Evolutionary conservation across 768 basidiomycete genomes (phyloP).

Genomic region (Russula sp.): DNA sequence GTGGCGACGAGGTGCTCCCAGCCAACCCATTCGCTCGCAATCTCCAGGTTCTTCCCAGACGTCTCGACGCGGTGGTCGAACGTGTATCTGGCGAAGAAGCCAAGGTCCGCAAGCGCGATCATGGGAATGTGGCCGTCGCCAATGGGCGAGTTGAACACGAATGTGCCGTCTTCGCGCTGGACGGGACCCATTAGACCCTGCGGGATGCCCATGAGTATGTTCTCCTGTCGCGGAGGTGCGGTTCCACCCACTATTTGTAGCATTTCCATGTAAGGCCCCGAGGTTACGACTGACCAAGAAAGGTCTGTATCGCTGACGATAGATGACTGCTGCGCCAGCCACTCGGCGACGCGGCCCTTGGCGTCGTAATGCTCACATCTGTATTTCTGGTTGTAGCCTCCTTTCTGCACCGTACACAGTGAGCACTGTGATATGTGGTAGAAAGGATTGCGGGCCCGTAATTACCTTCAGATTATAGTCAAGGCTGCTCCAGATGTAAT

Average conservation of each 20-base stretch:
- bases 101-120: conserved; percentile 31
- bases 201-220: background rate
- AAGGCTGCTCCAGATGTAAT: conserved; percentile 38
- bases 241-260: conserved; percentile 30
- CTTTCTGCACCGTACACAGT: conserved; percentile 11
- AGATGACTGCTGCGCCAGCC: conserved; percentile 32
- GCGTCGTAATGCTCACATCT: conserved; percentile 36
- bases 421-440: background rate
- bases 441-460: background rate
- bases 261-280: conserved; percentile 41
- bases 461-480: conserved; percentile 36
- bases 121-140: conserved; percentile 29
- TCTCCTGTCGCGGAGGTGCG: background rate
- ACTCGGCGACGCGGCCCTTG: conserved; percentile 38
- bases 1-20: conserved; percentile 28
- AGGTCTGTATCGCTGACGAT: conserved; percentile 30
- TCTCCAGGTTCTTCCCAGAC: conserved; percentile 27
- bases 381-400: conserved; percentile 28
- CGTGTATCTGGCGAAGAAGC: conserved; percentile 30
- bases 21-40: conserved; percentile 27
- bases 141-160: conserved; percentile 30
- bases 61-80: conserved; percentile 29
- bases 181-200: conserved; percentile 26
- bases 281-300: conserved; percentile 36
- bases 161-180: conserved; percentile 29